Percentiles rank a stretch among this genome's conserved stretches.
Evolutionary conservation across 768 basidiomycete genomes (phyloP).

Genomic region (Scleroderma bovista): DNA sequence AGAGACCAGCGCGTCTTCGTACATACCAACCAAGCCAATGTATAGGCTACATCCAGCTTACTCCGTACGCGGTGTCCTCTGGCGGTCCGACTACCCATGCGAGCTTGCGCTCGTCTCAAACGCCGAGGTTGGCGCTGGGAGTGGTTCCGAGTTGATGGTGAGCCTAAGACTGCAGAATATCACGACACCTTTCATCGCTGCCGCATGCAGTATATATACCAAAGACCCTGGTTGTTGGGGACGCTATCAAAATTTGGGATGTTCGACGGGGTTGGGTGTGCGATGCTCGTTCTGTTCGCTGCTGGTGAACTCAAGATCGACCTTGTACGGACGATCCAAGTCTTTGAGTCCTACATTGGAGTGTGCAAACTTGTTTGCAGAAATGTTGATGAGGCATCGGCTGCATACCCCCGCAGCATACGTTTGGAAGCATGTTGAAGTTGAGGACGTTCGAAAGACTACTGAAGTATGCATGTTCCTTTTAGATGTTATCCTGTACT

Average conservation of each 20-base stretch:
- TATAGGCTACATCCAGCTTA: slow-evolving; percentile 73
- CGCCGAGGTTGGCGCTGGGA: slow-evolving; percentile 41
- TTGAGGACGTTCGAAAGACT: slow-evolving; percentile 44
- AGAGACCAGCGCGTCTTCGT: slow-evolving; percentile 33
- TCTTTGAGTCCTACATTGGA: slow-evolving; percentile 76
- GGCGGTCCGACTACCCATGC: slow-evolving; percentile 74
- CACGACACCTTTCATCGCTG: slow-evolving; percentile 17
- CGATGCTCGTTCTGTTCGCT: slow-evolving; percentile 62
- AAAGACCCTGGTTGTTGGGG: slow-evolving; percentile 31
- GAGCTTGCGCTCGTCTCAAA: slow-evolving; percentile 74
- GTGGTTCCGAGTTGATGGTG: slow-evolving; percentile 17
- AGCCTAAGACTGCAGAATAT: slow-evolving; percentile 23
- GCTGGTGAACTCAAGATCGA: slow-evolving; percentile 51
- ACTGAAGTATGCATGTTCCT: slow-evolving; percentile 42
- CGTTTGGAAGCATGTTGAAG: slow-evolving; percentile 56
- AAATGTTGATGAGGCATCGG: slow-evolving; percentile 55
- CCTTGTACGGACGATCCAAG: slow-evolving; percentile 38
- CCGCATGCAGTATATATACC: slow-evolving; percentile 6
- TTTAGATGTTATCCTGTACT: background rate
- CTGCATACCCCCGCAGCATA: slow-evolving; percentile 68
- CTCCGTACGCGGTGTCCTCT: slow-evolving; percentile 66
- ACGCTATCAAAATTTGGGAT: slow-evolving; percentile 83
- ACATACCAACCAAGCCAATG: slow-evolving; percentile 56
- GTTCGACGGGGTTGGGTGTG: slow-evolving; percentile 74
- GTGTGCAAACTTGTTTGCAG: slow-evolving; percentile 34